phyloP scores from a whole-genome alignment of 2,329 filamentous ascomycete species.

The Fusarium coffeatum region DNA sequence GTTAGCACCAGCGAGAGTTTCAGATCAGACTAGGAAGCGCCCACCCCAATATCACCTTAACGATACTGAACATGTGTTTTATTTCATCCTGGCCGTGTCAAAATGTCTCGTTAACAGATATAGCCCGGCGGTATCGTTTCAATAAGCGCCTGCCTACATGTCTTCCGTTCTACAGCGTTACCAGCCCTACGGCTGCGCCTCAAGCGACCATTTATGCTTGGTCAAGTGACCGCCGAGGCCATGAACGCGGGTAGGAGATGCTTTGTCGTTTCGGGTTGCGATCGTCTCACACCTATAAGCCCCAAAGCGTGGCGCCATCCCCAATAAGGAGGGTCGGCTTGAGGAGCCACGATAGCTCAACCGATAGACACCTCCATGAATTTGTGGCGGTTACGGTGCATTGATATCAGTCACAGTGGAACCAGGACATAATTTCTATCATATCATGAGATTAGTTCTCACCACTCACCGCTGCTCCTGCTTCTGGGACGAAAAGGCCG shows the following conservation, averaged over 20 bases:
- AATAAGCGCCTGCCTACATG: constrained; percentile 17
- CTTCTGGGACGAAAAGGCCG: background rate
- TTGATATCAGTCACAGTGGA: background rate
- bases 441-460: background rate
- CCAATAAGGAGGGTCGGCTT: constrained; percentile 13
- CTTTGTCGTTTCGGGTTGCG: background rate
- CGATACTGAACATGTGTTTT: background rate
- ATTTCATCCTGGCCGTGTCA: background rate
- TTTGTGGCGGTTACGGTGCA: background rate
- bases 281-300: constrained; percentile 6
- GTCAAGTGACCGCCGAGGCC: constrained; percentile 5
- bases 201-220: background rate
- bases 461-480: constrained; percentile 18
- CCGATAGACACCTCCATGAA: background rate
- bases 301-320: constrained; percentile 15
- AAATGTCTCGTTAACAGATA: background rate
- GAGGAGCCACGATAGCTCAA: background rate
- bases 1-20: constrained; percentile 3
- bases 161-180: background rate
- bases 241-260: background rate
- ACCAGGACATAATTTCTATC: background rate
- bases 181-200: constrained; percentile 25
- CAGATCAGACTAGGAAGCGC: background rate
- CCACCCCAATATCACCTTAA: background rate
- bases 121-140: constrained; percentile 19